Evolutionary conservation across 1,284 basidiomycete genomes (phyloP).

Genomic region (Porodaedalea pini): DNA sequence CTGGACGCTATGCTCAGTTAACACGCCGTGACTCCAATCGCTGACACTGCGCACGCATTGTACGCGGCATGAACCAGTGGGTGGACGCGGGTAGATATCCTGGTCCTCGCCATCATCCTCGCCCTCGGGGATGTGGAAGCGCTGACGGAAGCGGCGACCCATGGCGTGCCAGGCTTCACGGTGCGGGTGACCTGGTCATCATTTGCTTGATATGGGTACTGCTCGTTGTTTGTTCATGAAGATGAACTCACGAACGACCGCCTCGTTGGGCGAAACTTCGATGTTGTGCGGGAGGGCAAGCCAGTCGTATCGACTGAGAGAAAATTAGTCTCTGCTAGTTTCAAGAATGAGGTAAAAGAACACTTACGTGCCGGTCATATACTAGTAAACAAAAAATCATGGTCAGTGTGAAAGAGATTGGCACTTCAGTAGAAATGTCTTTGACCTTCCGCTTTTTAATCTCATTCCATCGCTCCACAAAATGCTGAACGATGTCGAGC

Average conservation of each 20-base stretch:
- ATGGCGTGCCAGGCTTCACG: slow-evolving; percentile 57
- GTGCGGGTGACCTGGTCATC: slow-evolving; percentile 72
- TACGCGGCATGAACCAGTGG: slow-evolving; percentile 55
- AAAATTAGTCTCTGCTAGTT: too few species aligned
- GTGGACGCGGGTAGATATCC: slow-evolving; percentile 36
- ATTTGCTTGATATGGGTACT: neutral
- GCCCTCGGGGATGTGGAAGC: slow-evolving; percentile 41
- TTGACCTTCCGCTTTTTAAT: slow-evolving; percentile 71
- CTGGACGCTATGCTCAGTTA: slow-evolving; percentile 83
- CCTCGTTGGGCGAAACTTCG: slow-evolving; percentile 56
- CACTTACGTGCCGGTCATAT: slow-evolving; percentile 49
- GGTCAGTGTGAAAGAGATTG: neutral
- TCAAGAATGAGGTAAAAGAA: slow-evolving; percentile 13
- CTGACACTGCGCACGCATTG: slow-evolving; percentile 80
- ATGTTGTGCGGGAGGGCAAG: slow-evolving; percentile 81
- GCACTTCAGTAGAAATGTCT: neutral
- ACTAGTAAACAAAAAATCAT: slow-evolving; percentile 33
- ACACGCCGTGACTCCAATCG: slow-evolving; percentile 90
- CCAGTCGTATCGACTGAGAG: slow-evolving; percentile 60
- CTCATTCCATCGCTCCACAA: slow-evolving; percentile 86
- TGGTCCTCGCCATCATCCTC: slow-evolving; percentile 35
- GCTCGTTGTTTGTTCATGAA: neutral
- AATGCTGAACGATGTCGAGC: slow-evolving; percentile 89
- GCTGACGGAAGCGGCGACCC: slow-evolving; percentile 60
- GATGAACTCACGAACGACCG: slow-evolving; percentile 49